Conservation (phyloP, 257 asterid species). For the Lavandula angustifolia region DNA sequence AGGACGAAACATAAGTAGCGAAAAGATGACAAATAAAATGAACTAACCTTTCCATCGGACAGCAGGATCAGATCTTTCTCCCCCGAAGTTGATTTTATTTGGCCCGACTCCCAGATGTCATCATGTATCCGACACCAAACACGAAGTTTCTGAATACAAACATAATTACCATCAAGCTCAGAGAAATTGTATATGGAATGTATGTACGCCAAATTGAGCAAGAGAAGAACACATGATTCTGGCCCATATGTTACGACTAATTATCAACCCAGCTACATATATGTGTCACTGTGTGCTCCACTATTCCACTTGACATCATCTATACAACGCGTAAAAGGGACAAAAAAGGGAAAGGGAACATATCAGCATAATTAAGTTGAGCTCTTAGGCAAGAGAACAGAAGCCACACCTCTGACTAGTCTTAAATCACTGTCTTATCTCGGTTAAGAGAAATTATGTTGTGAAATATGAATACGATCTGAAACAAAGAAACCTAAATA, state of each 20-base stretch:
- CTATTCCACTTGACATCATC: conserved; percentile 7
- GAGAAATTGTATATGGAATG: conserved; percentile 22
- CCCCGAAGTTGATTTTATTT: conserved; percentile 72
- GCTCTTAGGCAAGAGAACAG: neutral
- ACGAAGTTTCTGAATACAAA: conserved; percentile 61
- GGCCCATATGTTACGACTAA: neutral
- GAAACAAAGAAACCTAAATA: conserved; percentile 21
- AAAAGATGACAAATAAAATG: conserved; percentile 21
- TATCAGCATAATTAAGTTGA: neutral
- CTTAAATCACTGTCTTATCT: too few relatives aligned
- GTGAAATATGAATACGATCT: neutral
- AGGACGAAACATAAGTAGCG: conserved; percentile 19
- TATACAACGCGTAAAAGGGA: neutral
- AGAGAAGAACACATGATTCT: conserved; percentile 12
- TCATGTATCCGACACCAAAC: conserved; percentile 71
- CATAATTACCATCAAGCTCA: neutral
- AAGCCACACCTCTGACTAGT: conserved; percentile 2
- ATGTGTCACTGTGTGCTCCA: neutral
- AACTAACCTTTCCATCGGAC: conserved; percentile 70
- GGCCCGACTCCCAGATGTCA: conserved; percentile 73
- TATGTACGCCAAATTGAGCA: neutral
- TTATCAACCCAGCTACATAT: conserved; percentile 9
- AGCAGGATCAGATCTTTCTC: conserved; percentile 66
- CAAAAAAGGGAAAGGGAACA: neutral
- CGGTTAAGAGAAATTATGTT: conserved; percentile 17